These are phyloP conservation scores for Neoboletus subvelutipes DNA, from an alignment of 768 basidiomycete species.

Conservation along the genomic window DNA sequence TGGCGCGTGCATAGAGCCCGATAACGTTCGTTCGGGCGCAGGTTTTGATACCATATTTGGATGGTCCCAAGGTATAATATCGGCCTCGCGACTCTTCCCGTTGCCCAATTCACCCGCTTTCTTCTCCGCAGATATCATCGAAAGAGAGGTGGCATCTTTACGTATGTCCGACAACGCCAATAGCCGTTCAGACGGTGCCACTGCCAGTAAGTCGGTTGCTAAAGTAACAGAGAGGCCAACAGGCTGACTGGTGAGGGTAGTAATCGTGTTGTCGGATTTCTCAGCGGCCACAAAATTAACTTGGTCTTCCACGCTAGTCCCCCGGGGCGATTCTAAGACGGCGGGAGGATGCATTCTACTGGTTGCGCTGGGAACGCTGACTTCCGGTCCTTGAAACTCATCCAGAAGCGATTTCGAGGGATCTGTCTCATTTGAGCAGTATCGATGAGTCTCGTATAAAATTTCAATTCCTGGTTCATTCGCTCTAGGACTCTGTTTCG, in stretches of 20 bases:
- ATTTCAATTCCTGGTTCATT: background rate
- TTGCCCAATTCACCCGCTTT: background rate
- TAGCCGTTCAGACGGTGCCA: background rate
- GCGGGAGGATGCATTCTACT: background rate
- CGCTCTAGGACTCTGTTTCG: background rate
- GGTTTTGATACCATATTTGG: background rate
- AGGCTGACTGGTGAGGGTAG: background rate
- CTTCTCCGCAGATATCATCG: background rate
- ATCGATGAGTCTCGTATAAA: conserved; percentile 3
- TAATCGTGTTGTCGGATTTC: background rate
- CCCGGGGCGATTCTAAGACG: background rate
- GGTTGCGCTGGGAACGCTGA: background rate
- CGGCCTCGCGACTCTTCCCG: background rate
- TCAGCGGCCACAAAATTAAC: background rate
- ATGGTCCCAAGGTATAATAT: background rate
- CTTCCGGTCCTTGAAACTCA: background rate
- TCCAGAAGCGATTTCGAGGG: background rate
- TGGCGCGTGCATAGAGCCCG: conserved; percentile 19
- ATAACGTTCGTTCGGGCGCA: conserved; percentile 6
- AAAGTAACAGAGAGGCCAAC: background rate
- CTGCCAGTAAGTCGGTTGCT: background rate
- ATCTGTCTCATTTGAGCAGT: background rate
- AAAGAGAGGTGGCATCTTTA: background rate
- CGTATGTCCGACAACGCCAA: background rate
- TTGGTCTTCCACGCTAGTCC: background rate